phyloP scores from a whole-genome alignment of 129 eudicot genomes.

The Pulicaria dysenterica region DNA sequence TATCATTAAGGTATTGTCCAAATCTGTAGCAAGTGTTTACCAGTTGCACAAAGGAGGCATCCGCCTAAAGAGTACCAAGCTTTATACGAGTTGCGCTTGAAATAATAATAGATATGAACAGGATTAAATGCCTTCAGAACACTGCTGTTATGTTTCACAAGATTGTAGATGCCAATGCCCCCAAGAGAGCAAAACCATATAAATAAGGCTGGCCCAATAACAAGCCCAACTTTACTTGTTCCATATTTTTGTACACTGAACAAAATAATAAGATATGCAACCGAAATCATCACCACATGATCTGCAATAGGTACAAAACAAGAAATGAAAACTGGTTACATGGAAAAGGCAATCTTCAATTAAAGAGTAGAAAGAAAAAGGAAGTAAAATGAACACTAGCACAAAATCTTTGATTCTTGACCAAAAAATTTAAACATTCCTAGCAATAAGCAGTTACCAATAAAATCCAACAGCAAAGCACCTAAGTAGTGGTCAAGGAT shows the following conservation, averaged over 20 bases:
- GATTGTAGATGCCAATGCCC: constrained; percentile 89
- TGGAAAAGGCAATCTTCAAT: constrained; percentile 14
- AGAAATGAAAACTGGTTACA: constrained; percentile 20
- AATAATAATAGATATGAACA: constrained; percentile 75
- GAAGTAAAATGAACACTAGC: neutral
- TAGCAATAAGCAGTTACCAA: no score
- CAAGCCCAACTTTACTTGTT: constrained; percentile 95
- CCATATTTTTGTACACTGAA: constrained; percentile 95
- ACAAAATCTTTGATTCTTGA: neutral
- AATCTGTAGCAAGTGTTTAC: constrained; percentile 42
- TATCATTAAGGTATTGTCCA: no score
- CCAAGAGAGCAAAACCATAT: constrained; percentile 95
- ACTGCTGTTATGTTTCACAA: constrained; percentile 68
- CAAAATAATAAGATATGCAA: constrained; percentile 77
- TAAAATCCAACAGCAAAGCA: no score
- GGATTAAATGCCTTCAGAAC: constrained; percentile 92
- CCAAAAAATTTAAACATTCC: no score
- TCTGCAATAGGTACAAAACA: constrained; percentile 56
- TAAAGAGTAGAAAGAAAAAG: neutral
- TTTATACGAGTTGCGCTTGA: constrained; percentile 73
- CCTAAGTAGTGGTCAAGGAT: no score
- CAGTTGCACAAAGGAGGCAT: constrained; percentile 93
- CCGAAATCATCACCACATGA: constrained; percentile 82
- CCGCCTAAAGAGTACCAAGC: constrained; percentile 98
- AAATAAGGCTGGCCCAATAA: constrained; percentile 90